Percentiles rank a stretch among this genome's conserved stretches.
Evolutionary conservation across 768 basidiomycete genomes (phyloP).

Genomic region (Tulasnella sp.): DNA sequence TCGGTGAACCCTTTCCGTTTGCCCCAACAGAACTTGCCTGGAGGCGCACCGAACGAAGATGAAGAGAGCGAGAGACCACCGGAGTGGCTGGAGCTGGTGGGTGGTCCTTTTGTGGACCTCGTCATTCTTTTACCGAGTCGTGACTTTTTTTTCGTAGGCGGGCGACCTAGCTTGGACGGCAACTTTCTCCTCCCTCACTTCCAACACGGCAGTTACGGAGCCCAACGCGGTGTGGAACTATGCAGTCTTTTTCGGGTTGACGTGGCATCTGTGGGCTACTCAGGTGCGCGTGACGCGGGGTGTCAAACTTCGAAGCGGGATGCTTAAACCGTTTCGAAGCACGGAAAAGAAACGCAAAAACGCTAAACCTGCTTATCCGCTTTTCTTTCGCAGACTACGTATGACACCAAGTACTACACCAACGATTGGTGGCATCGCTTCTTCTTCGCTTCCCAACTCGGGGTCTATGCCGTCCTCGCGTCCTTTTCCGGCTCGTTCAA

Average conservation of each 20-base stretch:
- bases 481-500: conserved; percentile 3
- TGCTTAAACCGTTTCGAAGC: no score
- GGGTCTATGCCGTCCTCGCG: not conserved
- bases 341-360: not conserved
- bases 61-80: conserved; percentile 1
- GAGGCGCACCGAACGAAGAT: not conserved
- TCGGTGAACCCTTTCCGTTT: not conserved
- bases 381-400: not conserved
- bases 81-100: conserved; percentile 15
- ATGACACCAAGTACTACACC: conserved; percentile 10
- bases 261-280: conserved; percentile 13
- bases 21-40: not conserved
- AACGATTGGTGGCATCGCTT: conserved; percentile 14
- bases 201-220: conserved; percentile 10
- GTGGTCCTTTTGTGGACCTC: no score
- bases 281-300: not conserved
- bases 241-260: conserved; percentile 13
- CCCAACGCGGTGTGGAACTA: not conserved
- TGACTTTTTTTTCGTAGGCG: not conserved
- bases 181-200: not conserved
- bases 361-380: not conserved
- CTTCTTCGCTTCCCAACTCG: not conserved
- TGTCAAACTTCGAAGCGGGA: not conserved
- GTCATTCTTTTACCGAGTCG: no score
- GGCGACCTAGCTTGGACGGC: conserved; percentile 4